Evolutionary conservation across 768 basidiomycete species (phyloP), one percentile per base, ranked within the genome.

Genomic region (Mycena rebaudengoi): DNA sequence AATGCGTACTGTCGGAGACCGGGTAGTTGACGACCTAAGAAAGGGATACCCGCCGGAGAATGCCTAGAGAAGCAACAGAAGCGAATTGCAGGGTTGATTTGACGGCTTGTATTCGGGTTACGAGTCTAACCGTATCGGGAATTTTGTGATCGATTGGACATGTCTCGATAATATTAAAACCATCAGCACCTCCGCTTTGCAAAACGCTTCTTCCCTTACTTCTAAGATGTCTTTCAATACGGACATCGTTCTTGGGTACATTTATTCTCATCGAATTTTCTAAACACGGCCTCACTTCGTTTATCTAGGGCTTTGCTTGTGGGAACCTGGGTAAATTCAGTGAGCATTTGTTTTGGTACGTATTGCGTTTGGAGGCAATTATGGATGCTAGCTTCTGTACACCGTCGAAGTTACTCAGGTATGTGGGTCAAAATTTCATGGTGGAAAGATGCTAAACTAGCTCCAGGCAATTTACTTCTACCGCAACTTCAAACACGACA

Each of bases 271-370:
- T 56, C 32, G 28, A 33, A 35, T n/a, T 41, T 45, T 29, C 40
- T 14, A 56, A 45, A 56, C 54, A 32, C 21, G 54, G 43, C 41
- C 43, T 56, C 30, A 56, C 39, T 56, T 56, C n/a, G 39, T 45
- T 56, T 44, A 44, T 56, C 46, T 50, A 59, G 57, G 35, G 46
- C 57, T 59, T 41, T 46, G 16, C 41, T 29, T 56, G 54, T 56
- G 16, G 43, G 43, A 45, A 11, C 43, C 43, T 45, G 43, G 43
- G 43, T 20, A 45, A 45, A 11, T 25, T 45, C 43, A 20, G 43
- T 45, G 21, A n/a, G 43, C 20, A 37, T 37, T 37, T 25, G 43
- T 25, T 20, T 25, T 20, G 20, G 11, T 20, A n/a, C 20, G 43
- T 10, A 11, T 25, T 45, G n/a, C n/a, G 23, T 25, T 25, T n/a